Percentiles rank a stretch among this genome's conserved stretches.
Evolutionary conservation across 2,329 filamentous ascomycete genomes (phyloP).

Genomic region (Fusarium compactum): DNA sequence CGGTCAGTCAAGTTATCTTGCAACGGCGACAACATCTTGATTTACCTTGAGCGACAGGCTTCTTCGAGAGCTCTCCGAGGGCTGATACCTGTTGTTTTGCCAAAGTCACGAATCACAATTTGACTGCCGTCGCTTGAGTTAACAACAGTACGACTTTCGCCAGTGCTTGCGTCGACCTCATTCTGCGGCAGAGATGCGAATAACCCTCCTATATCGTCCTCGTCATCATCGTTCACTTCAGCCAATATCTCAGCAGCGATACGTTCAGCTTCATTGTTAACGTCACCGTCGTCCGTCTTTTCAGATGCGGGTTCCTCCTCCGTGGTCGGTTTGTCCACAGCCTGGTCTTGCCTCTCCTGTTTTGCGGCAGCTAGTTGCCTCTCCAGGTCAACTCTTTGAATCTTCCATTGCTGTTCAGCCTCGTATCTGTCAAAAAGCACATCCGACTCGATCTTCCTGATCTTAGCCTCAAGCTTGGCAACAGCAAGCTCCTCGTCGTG

Average conservation of each 20-base stretch:
- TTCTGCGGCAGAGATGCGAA: conserved; percentile 72
- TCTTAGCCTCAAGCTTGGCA: conserved; percentile 77
- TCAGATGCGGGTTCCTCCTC: conserved; percentile 44
- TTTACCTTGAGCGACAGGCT: conserved; percentile 82
- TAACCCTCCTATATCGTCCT: conserved; percentile 63
- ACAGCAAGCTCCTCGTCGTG: conserved; percentile 60
- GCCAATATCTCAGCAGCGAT: conserved; percentile 71
- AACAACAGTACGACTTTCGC: conserved; percentile 68
- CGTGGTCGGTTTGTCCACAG: conserved; percentile 29
- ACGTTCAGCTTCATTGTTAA: conserved; percentile 68
- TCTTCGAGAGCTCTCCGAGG: conserved; percentile 86
- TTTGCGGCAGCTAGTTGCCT: conserved; percentile 68
- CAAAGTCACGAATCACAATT: conserved; percentile 82
- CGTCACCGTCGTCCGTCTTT: conserved; percentile 57
- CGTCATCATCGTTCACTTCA: conserved; percentile 60
- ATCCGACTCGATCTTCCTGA: conserved; percentile 82
- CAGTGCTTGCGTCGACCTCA: conserved; percentile 68
- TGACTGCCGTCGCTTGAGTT: conserved; percentile 65
- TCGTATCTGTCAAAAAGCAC: conserved; percentile 77
- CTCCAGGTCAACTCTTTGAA: conserved; percentile 69
- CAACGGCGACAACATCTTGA: not conserved
- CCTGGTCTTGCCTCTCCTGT: conserved; percentile 49
- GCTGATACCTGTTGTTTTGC: conserved; percentile 80
- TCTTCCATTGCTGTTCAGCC: conserved; percentile 75
- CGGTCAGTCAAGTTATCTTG: conserved; percentile 10